These are phyloP conservation scores for Hordeum pubiflorum DNA, from an alignment of 202 grass and related monocot genomes.

Conservation along the genomic window DNA sequence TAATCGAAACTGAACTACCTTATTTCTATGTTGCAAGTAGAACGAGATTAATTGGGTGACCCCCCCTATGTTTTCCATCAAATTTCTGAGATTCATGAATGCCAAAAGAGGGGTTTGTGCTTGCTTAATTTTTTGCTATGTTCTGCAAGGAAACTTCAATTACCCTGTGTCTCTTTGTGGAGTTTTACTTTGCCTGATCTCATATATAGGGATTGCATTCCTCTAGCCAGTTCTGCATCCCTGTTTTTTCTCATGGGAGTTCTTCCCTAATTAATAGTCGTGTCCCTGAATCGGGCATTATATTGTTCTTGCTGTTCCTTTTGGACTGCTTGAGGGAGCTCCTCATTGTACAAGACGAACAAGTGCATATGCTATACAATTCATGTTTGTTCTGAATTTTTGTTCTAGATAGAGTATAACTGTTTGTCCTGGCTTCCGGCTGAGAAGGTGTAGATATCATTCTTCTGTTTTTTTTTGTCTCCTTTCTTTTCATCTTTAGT, in stretches of 20 bases:
- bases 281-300: too few species aligned
- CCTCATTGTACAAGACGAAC: not conserved
- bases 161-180: not conserved
- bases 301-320: not conserved
- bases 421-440: not conserved
- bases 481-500: not conserved
- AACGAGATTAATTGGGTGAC: not conserved
- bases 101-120: not conserved
- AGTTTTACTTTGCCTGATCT: not conserved
- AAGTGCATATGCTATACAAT: not conserved
- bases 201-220: not conserved
- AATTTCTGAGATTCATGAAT: not conserved
- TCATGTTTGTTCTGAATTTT: too few species aligned
- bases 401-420: not conserved
- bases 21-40: not conserved
- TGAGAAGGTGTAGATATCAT: not conserved
- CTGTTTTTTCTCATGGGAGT: not conserved
- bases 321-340: not conserved
- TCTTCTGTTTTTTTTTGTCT: not conserved
- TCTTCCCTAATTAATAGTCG: not conserved
- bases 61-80: not conserved
- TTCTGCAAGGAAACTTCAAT: not conserved
- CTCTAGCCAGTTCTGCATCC: not conserved
- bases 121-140: not conserved
- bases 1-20: not conserved